Base-by-base conservation (phyloP, 257 asterid species). In the Echites panduratus region DNA sequence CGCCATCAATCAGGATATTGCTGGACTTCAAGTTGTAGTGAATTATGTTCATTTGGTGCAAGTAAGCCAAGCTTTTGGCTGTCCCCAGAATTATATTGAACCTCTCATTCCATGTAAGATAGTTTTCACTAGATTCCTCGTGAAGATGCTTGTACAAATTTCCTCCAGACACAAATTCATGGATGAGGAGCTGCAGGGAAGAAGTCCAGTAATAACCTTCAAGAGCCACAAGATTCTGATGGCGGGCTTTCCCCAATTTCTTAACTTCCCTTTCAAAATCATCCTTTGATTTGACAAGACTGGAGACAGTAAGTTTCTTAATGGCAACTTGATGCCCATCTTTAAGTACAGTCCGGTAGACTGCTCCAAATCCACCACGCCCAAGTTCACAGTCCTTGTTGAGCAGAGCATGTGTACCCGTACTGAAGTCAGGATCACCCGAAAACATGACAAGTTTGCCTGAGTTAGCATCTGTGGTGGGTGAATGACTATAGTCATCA, bases 141-240 rank as follows among this genome's bases (percentile, higher is more conserved):
- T 92, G 97, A 65, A 92, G 96, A 66, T 76, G 92, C 83, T 84
- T 85, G 81, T 90, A 84, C 77, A 92, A 66, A 77, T 86, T 90
- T n/a, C 95, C 98, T 41, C 98, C 93, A 0, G 93, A 45, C 72
- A 89, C 87, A 32, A 75, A 92, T 76, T 92, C 98, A 27, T 88
- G 87, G 44, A 92, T 92, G 62, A 92, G 92, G 74, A 92, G 96
- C 80, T 92, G 98, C 20, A 90, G 78, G 0, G 96, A 89, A 29
- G 93, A 88, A 41, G 97, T 90, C 98, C 98, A 92, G 79, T 92
- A 92, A 75, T 92, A 92, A 58, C 98, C 98, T 38, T 88, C 95
- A 9, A 92, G 91, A 47, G 85, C 71, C 26, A 92, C 95, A 6
- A 92, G 87, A 71, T 92, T 90, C 20, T 66, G 70, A 65, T 92